Evolutionary conservation across 805 yeast genomes (phyloP).

Genomic region (Isabelozyma gotoi): DNA sequence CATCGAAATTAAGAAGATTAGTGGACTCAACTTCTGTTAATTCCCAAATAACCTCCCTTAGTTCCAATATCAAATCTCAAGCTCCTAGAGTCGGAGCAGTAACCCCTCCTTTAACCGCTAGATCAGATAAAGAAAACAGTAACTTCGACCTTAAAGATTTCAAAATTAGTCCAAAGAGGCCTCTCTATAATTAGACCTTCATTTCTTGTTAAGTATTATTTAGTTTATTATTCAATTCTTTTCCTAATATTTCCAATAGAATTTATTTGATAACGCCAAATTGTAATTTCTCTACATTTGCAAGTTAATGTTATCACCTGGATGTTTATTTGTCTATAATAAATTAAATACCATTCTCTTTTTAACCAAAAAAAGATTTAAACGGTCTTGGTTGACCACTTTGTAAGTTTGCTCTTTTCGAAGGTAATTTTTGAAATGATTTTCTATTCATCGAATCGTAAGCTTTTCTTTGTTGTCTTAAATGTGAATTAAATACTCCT

Average conservation of each 20-base stretch:
- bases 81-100: background rate
- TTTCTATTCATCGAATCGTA: constrained; percentile 15
- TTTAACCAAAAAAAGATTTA: constrained; percentile 13
- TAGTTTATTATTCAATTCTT: background rate
- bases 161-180: background rate
- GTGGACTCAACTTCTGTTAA: constrained; percentile 33
- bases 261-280: background rate
- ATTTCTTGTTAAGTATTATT: background rate
- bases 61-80: background rate
- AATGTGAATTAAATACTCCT: constrained; percentile 27
- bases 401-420: constrained; percentile 26
- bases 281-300: background rate
- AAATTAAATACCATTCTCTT: background rate
- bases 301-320: background rate
- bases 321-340: background rate
- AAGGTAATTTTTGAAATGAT: constrained; percentile 15
- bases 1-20: constrained; percentile 55
- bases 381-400: constrained; percentile 25
- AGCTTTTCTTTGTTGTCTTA: constrained; percentile 26
- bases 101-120: constrained; percentile 1
- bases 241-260: too few relatives aligned
- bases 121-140: constrained; percentile 8
- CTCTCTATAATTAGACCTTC: background rate
- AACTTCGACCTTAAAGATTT: background rate
- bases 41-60: background rate